Percentiles rank a stretch among this genome's conserved stretches.
Evolutionary conservation across 345 rosid species (phyloP).

Genomic region (Rubroshorea leprosula): DNA sequence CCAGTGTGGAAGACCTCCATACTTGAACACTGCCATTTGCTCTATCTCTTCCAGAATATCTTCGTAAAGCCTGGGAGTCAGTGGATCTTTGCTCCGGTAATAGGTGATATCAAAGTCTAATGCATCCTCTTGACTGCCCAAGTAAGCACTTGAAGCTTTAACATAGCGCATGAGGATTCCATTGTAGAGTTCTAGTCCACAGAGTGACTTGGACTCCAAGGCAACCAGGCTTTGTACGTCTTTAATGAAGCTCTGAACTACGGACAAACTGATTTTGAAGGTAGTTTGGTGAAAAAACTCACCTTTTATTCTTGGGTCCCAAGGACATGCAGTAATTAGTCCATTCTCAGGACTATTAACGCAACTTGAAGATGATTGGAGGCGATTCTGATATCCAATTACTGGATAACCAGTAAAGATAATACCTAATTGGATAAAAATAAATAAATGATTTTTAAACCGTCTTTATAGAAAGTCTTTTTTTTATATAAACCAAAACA

Average conservation of each 20-base stretch:
- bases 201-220: slow-evolving; percentile 41
- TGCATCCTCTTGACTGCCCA: slow-evolving; percentile 69
- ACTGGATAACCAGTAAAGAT: slow-evolving; percentile 72
- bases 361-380: slow-evolving; percentile 78
- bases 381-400: slow-evolving; percentile 59
- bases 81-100: slow-evolving; percentile 61
- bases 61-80: slow-evolving; percentile 54
- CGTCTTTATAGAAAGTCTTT: too few relatives aligned
- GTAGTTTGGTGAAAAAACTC: slow-evolving; percentile 63
- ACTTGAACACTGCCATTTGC: slow-evolving; percentile 71
- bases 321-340: slow-evolving; percentile 52
- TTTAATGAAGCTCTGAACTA: slow-evolving; percentile 41
- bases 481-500: too few relatives aligned
- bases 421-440: slow-evolving; percentile 24
- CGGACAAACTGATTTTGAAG: slow-evolving; percentile 44
- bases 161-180: slow-evolving; percentile 81
- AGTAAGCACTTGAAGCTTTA: slow-evolving; percentile 55
- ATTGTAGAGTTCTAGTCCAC: slow-evolving; percentile 52
- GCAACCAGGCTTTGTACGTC: slow-evolving; percentile 58
- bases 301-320: slow-evolving; percentile 67
- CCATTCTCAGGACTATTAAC: slow-evolving; percentile 50
- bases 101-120: slow-evolving; percentile 72
- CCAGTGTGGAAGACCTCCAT: slow-evolving; percentile 74
- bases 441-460: too few relatives aligned
- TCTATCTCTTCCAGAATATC: slow-evolving; percentile 76